phyloP scores from a whole-genome alignment of 176 grass and related monocot genomes.

The Microstegium vimineum region DNA sequence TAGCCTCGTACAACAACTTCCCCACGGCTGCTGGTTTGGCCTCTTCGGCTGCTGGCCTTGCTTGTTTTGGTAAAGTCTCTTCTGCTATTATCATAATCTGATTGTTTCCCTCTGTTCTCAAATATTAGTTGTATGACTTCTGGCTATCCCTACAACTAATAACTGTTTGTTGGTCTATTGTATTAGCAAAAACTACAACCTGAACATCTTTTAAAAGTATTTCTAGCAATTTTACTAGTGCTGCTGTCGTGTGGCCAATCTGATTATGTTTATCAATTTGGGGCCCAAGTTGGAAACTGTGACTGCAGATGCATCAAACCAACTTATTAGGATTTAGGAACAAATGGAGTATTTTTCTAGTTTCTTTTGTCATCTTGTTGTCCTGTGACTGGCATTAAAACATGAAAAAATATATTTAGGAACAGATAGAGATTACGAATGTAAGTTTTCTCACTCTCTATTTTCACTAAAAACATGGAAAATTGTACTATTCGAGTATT shows the following conservation, averaged over 20 bases:
- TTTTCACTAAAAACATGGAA: background rate
- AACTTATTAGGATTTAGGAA: background rate
- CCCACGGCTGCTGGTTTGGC: constrained; percentile 85
- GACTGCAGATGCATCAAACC: background rate
- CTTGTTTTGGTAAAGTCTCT: constrained; percentile 70
- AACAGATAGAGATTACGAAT: background rate
- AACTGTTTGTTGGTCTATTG: background rate
- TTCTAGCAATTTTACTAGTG: background rate
- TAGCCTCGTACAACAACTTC: constrained; percentile 91
- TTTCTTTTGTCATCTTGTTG: background rate
- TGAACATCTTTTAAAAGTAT: background rate
- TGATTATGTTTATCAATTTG: constrained; percentile 1
- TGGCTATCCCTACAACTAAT: background rate
- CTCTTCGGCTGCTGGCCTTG: constrained; percentile 90
- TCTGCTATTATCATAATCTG: background rate
- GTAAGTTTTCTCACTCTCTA: background rate
- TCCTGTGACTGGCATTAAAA: background rate
- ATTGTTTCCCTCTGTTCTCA: background rate
- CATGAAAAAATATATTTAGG: background rate
- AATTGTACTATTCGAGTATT: background rate
- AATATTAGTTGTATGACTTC: background rate
- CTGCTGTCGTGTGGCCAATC: background rate
- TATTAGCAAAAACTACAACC: background rate
- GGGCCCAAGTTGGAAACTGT: background rate
- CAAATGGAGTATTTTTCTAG: background rate